phyloP scores from a whole-genome alignment of 306 rosid genomes.

The Rosa rugosa region DNA sequence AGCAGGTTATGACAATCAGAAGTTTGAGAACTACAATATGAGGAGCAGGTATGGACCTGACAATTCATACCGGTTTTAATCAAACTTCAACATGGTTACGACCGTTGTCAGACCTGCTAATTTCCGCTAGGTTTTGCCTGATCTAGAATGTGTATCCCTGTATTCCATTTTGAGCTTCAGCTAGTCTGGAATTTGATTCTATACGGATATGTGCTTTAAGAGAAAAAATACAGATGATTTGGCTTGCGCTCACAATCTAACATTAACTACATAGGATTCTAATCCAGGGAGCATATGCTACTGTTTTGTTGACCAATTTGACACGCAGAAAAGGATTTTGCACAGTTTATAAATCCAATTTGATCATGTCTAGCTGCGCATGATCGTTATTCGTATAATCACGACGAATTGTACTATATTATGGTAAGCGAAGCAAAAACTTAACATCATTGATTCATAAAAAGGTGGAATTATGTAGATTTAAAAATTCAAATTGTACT shows the following conservation, averaged over 20 bases:
- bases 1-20: conserved; percentile 44
- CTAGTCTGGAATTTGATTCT: conserved; percentile 21
- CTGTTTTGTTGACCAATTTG: conserved; percentile 9
- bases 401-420: no score
- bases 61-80: conserved; percentile 51
- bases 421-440: no score
- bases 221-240: conserved; percentile 14
- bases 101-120: conserved; percentile 19
- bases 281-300: conserved; percentile 6
- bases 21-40: conserved; percentile 69
- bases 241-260: conserved; percentile 1
- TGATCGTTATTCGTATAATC: no score
- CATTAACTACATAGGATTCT: conserved; percentile 1
- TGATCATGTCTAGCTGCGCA: background rate
- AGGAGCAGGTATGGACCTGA: conserved; percentile 62
- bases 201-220: conserved; percentile 19
- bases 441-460: no score
- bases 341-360: background rate
- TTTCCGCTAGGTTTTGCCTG: conserved; percentile 26
- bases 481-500: no score
- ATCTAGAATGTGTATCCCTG: conserved; percentile 30
- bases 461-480: no score
- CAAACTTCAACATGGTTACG: conserved; percentile 25
- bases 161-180: conserved; percentile 25
- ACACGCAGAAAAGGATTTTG: conserved; percentile 3